These are phyloP conservation scores for Exophiala sp. DNA, from an alignment of 2,329 filamentous ascomycete genomes.

Conservation along the genomic window DNA sequence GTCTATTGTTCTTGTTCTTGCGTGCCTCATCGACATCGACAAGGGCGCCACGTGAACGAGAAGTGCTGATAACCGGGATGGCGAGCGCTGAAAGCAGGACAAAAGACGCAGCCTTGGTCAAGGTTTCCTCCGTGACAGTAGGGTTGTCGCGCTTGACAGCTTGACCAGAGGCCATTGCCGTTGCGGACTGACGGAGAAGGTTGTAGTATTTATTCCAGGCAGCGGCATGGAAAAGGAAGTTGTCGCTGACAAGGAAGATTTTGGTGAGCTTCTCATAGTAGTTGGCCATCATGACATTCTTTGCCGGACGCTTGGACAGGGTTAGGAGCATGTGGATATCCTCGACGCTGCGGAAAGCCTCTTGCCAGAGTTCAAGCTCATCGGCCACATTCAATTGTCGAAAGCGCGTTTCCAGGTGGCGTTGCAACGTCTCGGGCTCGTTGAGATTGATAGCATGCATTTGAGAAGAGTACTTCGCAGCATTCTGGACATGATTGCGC, in stretches of 20 bases:
- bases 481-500: conserved; percentile 97
- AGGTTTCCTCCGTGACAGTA: conserved; percentile 78
- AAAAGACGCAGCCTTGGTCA: conserved; percentile 92
- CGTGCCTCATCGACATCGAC: conserved; percentile 94
- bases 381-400: conserved; percentile 98
- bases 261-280: conserved; percentile 99
- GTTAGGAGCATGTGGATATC: conserved; percentile 97
- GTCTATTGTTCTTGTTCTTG: conserved; percentile 97
- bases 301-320: conserved; percentile 94
- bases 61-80: conserved; percentile 99
- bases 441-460: conserved; percentile 99
- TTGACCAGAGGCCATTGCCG: conserved; percentile 76
- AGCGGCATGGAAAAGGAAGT: conserved; percentile 98
- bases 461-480: conserved; percentile 97
- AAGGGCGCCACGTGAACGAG: conserved; percentile 88
- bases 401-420: conserved; percentile 95
- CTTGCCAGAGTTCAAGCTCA: conserved; percentile 97
- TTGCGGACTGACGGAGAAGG: conserved; percentile 84
- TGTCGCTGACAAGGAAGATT: conserved; percentile 98
- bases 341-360: conserved; percentile 98
- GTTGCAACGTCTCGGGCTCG: conserved; percentile 94
- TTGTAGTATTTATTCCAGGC: conserved; percentile 98
- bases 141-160: conserved; percentile 94
- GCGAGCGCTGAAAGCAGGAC: conserved; percentile 90
- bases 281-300: conserved; percentile 99